Conservation (phyloP, 2,329 filamentous ascomycete genomes). For the Huntiella abstrusa region DNA sequence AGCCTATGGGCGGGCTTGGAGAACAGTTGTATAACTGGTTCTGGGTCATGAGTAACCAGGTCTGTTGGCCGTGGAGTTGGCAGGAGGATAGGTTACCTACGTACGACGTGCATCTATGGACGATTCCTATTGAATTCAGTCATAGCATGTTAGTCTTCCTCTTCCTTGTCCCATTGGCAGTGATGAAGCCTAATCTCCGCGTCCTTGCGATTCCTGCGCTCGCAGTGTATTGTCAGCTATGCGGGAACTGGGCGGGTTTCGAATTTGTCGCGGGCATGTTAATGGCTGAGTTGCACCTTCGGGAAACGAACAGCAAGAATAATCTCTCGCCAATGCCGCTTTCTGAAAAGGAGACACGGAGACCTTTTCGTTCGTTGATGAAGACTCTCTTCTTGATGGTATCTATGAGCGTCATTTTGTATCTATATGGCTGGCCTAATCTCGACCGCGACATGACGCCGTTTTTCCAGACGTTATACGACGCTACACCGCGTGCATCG, state of each 20-base stretch:
- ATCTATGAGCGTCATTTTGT: slow-evolving; percentile 18
- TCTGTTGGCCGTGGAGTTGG: slow-evolving; percentile 14
- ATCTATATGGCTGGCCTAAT: slow-evolving; percentile 10
- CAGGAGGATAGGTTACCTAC: slow-evolving; percentile 8
- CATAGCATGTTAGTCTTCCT: slow-evolving; percentile 40
- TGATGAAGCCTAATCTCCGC: slow-evolving; percentile 25
- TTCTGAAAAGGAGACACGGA: neutral
- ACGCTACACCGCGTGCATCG: slow-evolving; percentile 26
- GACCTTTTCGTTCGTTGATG: neutral
- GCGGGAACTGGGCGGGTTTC: slow-evolving; percentile 11
- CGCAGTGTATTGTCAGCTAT: slow-evolving; percentile 21
- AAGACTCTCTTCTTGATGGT: slow-evolving; percentile 4
- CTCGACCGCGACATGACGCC: slow-evolving; percentile 10
- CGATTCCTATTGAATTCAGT: slow-evolving; percentile 41
- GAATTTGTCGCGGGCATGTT: slow-evolving; percentile 33
- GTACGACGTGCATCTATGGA: slow-evolving; percentile 43
- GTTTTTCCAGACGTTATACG: slow-evolving; percentile 27
- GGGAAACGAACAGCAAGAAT: slow-evolving; percentile 14
- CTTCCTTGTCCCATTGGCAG: slow-evolving; percentile 29
- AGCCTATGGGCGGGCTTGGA: slow-evolving; percentile 10
- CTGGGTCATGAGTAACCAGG: slow-evolving; percentile 15
- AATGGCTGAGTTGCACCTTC: slow-evolving; percentile 35
- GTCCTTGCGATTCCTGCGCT: slow-evolving; percentile 24
- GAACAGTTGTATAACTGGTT: slow-evolving; percentile 28
- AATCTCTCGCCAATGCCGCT: slow-evolving; percentile 4